Evolutionary conservation across 495 filamentous ascomycete genomes (phyloP).

Genomic region (Penicillium ochrochloron): DNA sequence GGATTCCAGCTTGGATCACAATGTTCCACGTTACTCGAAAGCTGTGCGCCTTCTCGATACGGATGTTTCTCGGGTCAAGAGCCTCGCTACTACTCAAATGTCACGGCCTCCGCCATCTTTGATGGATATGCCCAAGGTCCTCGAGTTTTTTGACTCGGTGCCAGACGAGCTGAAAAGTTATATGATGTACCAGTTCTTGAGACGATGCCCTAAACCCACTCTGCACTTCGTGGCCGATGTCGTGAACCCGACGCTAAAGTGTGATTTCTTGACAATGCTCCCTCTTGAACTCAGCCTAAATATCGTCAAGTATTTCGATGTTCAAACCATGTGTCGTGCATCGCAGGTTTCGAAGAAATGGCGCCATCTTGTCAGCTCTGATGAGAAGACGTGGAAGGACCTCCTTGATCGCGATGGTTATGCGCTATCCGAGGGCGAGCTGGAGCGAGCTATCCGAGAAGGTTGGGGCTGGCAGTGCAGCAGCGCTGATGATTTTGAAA

Average conservation of each 20-base stretch:
- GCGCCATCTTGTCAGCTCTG: conserved; percentile 85
- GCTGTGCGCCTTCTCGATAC: conserved; percentile 28
- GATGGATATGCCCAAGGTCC: conserved; percentile 78
- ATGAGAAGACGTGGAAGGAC: conserved; percentile 96
- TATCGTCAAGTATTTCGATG: conserved; percentile 83
- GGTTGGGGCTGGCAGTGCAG: conserved; percentile 99
- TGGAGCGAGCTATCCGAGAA: conserved; percentile 83
- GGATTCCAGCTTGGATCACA: conserved; percentile 51
- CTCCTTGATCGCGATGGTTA: conserved; percentile 86
- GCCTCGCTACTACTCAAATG: conserved; percentile 16
- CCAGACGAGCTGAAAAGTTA: conserved; percentile 87
- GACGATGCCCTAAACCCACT: conserved; percentile 85
- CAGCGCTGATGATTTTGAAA: conserved; percentile 74
- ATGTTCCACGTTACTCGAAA: conserved; percentile 32
- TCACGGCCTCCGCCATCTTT: conserved; percentile 48
- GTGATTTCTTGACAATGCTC: conserved; percentile 83
- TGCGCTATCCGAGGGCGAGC: conserved; percentile 75
- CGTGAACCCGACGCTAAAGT: conserved; percentile 96
- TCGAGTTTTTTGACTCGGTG: conserved; percentile 90
- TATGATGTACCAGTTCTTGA: conserved; percentile 93
- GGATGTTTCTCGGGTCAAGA: conserved; percentile 14
- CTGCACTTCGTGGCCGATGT: conserved; percentile 89
- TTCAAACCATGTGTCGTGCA: conserved; percentile 85
- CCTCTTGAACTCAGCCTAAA: conserved; percentile 87
- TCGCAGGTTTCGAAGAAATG: conserved; percentile 95